Evolutionary conservation across 2,329 filamentous ascomycete species (phyloP), one percentile per base, ranked within the genome.

Genomic region (Tothia fuscella): DNA sequence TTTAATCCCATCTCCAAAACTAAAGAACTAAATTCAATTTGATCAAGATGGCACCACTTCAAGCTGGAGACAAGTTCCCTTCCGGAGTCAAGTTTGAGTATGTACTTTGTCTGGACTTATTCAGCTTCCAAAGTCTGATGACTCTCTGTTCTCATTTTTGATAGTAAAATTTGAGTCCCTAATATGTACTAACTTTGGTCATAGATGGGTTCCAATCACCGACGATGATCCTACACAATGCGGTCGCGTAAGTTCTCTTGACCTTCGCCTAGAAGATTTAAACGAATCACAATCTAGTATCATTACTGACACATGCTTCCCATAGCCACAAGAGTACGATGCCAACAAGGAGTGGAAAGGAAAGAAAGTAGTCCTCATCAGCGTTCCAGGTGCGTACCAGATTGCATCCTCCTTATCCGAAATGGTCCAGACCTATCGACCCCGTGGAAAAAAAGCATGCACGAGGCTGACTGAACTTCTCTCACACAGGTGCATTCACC

Each of bases 31-130:
- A 9, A 24, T 29, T 22, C 34, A 16, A 17, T 40, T 16, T 19
- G 7, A 29, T 13, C 25, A 29, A 5, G 56, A 78, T 78, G 74
- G 61, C 80, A 66, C 72, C 72, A 61, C 74, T 91, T 63, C 79
- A 88, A 62, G 73, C 74, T 59, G 88, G 88, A 58, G 85, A 93
- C 62, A 68, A 70, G 60, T 89, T 96, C 72, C 88, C 88, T 52
- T 68, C 78, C 52, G 81, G 74, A 53, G 80, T 93, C 47, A 70
- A 71, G 62, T 95, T 95, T 72, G 70, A 71, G 76, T 80, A 64
- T 55, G 72, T 64, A 30, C 38, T 29, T 9, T 17, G n/a, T n/a
- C n/a, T n/a, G n/a, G n/a, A n/a, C n/a, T n/a, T n/a, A n/a, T n/a
- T n/a, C n/a, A n/a, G n/a, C n/a, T n/a, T n/a, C n/a, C n/a, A n/a